A percentile compares a stretch with the other conserved stretches of the same genome.
These are phyloP conservation scores for Nyctanthes arbortristis DNA, from an alignment of 257 asterid species.

Conservation along the genomic window DNA sequence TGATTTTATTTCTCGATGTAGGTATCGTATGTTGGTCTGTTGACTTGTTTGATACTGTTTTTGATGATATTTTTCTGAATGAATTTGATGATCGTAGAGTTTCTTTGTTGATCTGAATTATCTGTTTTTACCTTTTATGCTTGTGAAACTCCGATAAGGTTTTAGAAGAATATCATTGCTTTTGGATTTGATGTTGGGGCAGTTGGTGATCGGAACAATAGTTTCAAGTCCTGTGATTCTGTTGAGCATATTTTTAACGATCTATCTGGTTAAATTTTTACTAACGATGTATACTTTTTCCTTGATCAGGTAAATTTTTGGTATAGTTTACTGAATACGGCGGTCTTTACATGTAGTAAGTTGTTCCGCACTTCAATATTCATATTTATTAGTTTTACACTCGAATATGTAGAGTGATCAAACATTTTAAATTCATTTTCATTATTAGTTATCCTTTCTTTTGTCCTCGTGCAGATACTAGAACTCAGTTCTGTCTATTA, in stretches of 20 bases:
- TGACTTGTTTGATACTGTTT: constrained; percentile 28
- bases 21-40: constrained; percentile 22
- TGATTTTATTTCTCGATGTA: constrained; percentile 8
- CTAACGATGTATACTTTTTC: constrained; percentile 18
- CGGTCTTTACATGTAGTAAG: constrained; percentile 23
- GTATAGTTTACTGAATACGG: constrained; percentile 24
- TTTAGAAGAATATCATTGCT: constrained; percentile 14
- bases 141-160: constrained; percentile 27
- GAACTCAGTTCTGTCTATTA: constrained; percentile 37
- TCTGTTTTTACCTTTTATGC: neutral
- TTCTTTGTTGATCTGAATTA: constrained; percentile 26
- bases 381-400: neutral
- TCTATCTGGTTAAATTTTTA: constrained; percentile 2
- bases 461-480: constrained; percentile 35
- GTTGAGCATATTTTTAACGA: neutral
- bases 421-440: constrained; percentile 18
- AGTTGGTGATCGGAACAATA: constrained; percentile 17
- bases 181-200: constrained; percentile 3
- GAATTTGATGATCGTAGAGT: constrained; percentile 5
- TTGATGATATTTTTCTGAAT: neutral
- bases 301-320: constrained; percentile 28
- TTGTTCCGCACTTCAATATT: constrained; percentile 23
- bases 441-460: constrained; percentile 13
- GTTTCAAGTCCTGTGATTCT: constrained; percentile 19
- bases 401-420: neutral